Evolutionary conservation across 2,329 filamentous ascomycete species (phyloP), one percentile per base, ranked within the genome.

Genomic region (Tolypocladium capitatum): DNA sequence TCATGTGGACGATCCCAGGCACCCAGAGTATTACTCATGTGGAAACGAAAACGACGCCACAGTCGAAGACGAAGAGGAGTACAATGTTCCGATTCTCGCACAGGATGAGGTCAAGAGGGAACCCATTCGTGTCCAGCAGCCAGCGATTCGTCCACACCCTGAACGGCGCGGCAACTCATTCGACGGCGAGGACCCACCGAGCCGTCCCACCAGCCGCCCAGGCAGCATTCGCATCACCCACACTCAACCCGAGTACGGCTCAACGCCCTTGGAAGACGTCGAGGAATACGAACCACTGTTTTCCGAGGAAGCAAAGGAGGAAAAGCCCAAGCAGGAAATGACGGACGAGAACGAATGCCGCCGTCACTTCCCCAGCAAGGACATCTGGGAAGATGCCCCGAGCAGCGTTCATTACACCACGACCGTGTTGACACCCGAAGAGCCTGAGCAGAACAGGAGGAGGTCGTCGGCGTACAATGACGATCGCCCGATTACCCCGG

Each of bases 351-450:
- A 74, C 53, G 73, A 79, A 53, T 69, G 75, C 51, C 78, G 80
- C 53, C 83, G 84, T 51, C 66, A 76, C 52, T 98, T 98, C 66
- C 92, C 92, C 1, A 96, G 90, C 64, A 85, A 90, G 63, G 92
- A 98, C 62, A 80, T 97, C 36, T 98, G 92, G 92, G 92, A 98
- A 68, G 94, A 98, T 63, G 84, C 88, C 0, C 92, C 94, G 4
- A 84, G 82, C 60, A 95, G 89, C 65, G 73, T 87, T 46, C 81
- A 92, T 58, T 80, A 77, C 59, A 83, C 79, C 32, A 82, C 90
- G 3, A 89, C 86, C 50, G 91, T 97, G 8, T 86, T 84, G 3
- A 92, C 87, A 0, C 89, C 89, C 1, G 85, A 61, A 54, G 68
- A 60, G 53, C 65, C 51, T 50, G 68, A 63, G 30, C 58, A 58